Conservation (phyloP, 1,139 yeast species). For the Nakaseomyces kungkrabaensis region DNA sequence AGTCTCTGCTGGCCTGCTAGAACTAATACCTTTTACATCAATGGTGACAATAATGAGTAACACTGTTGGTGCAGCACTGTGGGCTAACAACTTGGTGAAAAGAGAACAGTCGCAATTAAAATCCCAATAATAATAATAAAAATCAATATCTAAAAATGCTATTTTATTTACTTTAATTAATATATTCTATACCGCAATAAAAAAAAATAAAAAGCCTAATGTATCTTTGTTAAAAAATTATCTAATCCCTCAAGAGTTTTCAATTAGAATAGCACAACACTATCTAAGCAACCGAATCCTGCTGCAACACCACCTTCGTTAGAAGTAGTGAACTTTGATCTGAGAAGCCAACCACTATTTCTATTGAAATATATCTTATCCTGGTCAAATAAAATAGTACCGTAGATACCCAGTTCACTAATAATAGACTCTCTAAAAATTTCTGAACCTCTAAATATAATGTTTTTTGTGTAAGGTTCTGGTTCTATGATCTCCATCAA, state of each 20-base stretch:
- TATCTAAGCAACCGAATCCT: constrained; percentile 94
- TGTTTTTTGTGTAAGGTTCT: constrained; percentile 47
- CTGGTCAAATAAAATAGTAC: constrained; percentile 68
- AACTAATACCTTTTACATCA: constrained; percentile 26
- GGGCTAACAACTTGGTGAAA: constrained; percentile 12
- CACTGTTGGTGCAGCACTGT: constrained; percentile 26
- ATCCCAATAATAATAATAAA: neutral
- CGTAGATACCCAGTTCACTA: constrained; percentile 87
- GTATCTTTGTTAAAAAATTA: neutral
- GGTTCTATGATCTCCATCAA: constrained; percentile 90
- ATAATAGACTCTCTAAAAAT: constrained; percentile 59
- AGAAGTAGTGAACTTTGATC: constrained; percentile 79
- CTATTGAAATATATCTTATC: constrained; percentile 48
- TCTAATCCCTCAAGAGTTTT: neutral
- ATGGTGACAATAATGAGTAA: constrained; percentile 24
- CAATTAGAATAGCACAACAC: constrained; percentile 32
- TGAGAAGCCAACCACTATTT: constrained; percentile 71
- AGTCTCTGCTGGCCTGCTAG: constrained; percentile 25
- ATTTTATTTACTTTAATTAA: no score
- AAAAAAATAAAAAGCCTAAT: neutral
- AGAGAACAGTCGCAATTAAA: neutral
- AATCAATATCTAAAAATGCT: neutral
- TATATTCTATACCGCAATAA: neutral
- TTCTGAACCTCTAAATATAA: constrained; percentile 58
- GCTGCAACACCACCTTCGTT: constrained; percentile 99